Conservation (phyloP, 2,329 filamentous ascomycete genomes). For the Sporothrix globosa region DNA sequence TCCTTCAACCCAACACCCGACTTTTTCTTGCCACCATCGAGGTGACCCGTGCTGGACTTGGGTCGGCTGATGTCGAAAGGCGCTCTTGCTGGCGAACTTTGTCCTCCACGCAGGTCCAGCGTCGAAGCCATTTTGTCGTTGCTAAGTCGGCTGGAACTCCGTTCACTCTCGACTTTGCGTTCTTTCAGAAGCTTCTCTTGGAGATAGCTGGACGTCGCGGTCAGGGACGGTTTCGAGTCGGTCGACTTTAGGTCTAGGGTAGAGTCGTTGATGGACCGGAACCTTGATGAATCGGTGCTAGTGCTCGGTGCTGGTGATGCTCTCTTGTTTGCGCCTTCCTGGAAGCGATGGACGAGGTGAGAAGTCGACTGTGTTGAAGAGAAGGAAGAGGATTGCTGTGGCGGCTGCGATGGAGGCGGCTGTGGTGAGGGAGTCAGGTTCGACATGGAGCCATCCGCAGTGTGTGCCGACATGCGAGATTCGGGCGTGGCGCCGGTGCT, state of each 20-base stretch:
- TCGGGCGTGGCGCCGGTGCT: slow-evolving; percentile 26
- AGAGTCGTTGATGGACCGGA: slow-evolving; percentile 33
- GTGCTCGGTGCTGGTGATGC: slow-evolving; percentile 29
- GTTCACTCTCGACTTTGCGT: slow-evolving; percentile 54
- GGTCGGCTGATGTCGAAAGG: slow-evolving; percentile 47
- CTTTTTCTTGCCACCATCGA: slow-evolving; percentile 52
- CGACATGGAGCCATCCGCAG: slow-evolving; percentile 25
- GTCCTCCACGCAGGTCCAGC: slow-evolving; percentile 46
- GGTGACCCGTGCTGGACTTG: slow-evolving; percentile 47
- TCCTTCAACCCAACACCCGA: slow-evolving; percentile 66
- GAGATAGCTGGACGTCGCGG: slow-evolving; percentile 55
- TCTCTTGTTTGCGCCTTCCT: slow-evolving; percentile 25
- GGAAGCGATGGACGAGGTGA: slow-evolving; percentile 33
- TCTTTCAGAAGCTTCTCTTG: slow-evolving; percentile 60
- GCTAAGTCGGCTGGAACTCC: slow-evolving; percentile 45
- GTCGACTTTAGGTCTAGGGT: slow-evolving; percentile 47
- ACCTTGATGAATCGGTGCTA: slow-evolving; percentile 29
- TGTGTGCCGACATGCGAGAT: slow-evolving; percentile 6
- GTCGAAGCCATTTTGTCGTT: slow-evolving; percentile 47
- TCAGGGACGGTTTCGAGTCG: slow-evolving; percentile 48
- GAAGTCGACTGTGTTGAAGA: slow-evolving; percentile 23
- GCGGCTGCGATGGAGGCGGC: slow-evolving; percentile 15
- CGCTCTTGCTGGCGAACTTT: slow-evolving; percentile 48
- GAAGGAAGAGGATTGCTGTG: not conserved
- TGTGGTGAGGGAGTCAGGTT: slow-evolving; percentile 33